Percentiles rank a stretch among this genome's conserved stretches.
phyloP scores from a whole-genome alignment of 2,329 filamentous ascomycete genomes.

The Periconia sp. region DNA sequence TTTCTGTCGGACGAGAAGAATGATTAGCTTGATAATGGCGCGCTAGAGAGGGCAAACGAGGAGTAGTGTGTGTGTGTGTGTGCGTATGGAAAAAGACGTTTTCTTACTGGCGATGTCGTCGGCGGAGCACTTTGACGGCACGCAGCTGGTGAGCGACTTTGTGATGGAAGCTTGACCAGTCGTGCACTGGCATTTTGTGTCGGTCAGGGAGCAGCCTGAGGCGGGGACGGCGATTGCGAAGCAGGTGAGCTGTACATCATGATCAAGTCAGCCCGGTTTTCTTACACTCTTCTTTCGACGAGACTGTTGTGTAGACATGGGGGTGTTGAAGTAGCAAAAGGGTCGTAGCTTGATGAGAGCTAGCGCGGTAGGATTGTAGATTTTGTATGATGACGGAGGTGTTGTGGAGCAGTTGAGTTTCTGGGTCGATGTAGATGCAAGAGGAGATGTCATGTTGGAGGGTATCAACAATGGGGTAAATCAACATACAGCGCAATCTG shows the following conservation, averaged over 20 bases:
- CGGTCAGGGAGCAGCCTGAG: conserved; percentile 55
- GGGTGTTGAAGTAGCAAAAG: too few species aligned
- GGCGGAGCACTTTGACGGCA: conserved; percentile 45
- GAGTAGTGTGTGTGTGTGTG: too few species aligned
- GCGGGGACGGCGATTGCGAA: conserved; percentile 54
- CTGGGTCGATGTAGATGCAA: conserved; percentile 1
- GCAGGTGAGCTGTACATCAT: conserved; percentile 55
- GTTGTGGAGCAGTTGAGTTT: neutral
- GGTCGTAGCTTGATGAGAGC: too few species aligned
- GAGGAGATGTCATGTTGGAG: neutral
- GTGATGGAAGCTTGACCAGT: conserved; percentile 44
- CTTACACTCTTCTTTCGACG: too few species aligned
- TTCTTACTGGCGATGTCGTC: conserved; percentile 48
- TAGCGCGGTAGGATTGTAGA: too few species aligned
- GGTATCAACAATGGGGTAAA: neutral
- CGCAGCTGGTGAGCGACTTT: conserved; percentile 48
- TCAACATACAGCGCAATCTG: conserved; percentile 43
- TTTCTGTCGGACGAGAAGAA: conserved; percentile 15
- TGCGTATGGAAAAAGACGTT: conserved; percentile 1
- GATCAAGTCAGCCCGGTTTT: too few species aligned
- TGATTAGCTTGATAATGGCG: too few species aligned
- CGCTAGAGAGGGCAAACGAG: too few species aligned
- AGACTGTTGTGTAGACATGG: too few species aligned
- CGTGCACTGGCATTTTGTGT: conserved; percentile 61
- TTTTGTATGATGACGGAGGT: too few species aligned